Conservation (phyloP, 768 basidiomycete genomes). For the Leccinum broughii region DNA sequence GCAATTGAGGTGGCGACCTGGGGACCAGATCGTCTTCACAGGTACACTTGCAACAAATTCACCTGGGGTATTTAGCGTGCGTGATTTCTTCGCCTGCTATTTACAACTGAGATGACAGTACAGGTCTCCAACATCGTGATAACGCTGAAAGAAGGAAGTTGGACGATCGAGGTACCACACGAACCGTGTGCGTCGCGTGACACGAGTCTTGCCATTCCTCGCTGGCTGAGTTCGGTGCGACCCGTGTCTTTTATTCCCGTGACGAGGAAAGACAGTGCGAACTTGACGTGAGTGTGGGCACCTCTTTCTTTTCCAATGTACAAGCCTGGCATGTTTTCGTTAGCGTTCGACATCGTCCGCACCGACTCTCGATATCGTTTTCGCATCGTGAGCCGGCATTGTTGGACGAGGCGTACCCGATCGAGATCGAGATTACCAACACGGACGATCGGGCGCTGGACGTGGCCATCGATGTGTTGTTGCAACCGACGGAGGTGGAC, state of each 20-base stretch:
- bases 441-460: slow-evolving; percentile 69
- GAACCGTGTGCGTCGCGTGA: slow-evolving; percentile 42
- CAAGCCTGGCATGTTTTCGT: background rate
- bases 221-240: slow-evolving; percentile 61
- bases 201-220: slow-evolving; percentile 31
- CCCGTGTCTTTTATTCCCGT: slow-evolving; percentile 57
- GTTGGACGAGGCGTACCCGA: slow-evolving; percentile 78
- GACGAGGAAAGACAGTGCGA: slow-evolving; percentile 45
- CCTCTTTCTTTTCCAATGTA: background rate
- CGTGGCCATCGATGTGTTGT: slow-evolving; percentile 66
- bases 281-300: slow-evolving; percentile 45
- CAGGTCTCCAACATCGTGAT: slow-evolving; percentile 48
- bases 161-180: slow-evolving; percentile 68
- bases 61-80: slow-evolving; percentile 56
- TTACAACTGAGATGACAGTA: background rate
- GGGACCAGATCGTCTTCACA: too few relatives aligned
- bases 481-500: slow-evolving; percentile 81
- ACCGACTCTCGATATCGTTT: slow-evolving; percentile 55
- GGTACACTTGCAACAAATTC: slow-evolving; percentile 19
- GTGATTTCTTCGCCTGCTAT: slow-evolving; percentile 17
- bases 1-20: too few relatives aligned
- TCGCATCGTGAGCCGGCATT: slow-evolving; percentile 69
- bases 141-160: slow-evolving; percentile 37
- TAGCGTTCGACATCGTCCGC: slow-evolving; percentile 29
- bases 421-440: slow-evolving; percentile 70